Evolutionary conservation across 2,329 filamentous ascomycete genomes (phyloP), one percentile per base, ranked within the genome.

Genomic region (Trichothecium roseum): DNA sequence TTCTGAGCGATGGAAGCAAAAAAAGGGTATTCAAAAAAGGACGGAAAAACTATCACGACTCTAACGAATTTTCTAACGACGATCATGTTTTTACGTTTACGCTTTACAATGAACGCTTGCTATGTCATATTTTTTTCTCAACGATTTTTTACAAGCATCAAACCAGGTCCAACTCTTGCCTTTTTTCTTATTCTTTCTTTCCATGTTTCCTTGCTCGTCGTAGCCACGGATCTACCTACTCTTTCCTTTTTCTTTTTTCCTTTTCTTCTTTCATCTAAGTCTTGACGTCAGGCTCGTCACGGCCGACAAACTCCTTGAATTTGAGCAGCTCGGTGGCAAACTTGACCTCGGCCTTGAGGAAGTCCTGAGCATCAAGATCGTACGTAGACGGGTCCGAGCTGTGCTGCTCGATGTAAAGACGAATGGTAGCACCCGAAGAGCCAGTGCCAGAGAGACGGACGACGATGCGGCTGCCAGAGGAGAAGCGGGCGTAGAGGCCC

Each of bases 331-430:
- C 75, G 3, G 86, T 83, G 16, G 89, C 85, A 48, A 94, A 75
- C 55, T 81, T 74, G 52, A 98, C 85, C 55, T 93, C 86, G 39
- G 85, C 83, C 69, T 84, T 82, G 50, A 98, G 72, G 69, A 94
- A 98, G 39, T 89, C 87, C 64, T 98, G 91, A 12, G 88, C 87
- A 58, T 93, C 85, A 52, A 82, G 59, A 39, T 69, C 74, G 54
- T 91, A 93, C 40, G 78, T 87, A 42, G 74, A 78, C 42, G 78
- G 68, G 53, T 96, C 86, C 44, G 67, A 74, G 60, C 84, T 88
- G 68, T 96, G 84, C 70, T 91, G 89, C 75, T 98, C 91, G 47
- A 98, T 81, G 63, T 98, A 98, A 47, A 98, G 71, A 43, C 91
- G 84, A 56, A 98, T 96, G 22, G 91, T 98, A 32, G 91, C 91